Evolutionary conservation across 257 asterid species (phyloP).

Genomic region (Salvia hispanica): DNA sequence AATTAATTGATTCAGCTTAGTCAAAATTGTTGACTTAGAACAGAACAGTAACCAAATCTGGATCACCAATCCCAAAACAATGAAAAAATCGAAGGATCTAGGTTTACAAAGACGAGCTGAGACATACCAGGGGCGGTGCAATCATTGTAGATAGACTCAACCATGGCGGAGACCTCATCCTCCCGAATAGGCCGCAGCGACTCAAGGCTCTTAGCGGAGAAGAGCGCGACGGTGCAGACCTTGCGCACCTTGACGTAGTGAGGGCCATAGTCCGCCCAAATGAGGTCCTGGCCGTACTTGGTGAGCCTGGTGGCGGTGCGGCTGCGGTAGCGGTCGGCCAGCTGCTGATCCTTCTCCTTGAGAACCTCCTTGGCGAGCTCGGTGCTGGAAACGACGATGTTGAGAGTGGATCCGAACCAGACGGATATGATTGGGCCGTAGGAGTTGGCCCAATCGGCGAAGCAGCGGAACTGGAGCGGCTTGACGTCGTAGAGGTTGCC

Average conservation of each 20-base stretch:
- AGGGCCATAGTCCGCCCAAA: slow-evolving; percentile 54
- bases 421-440: slow-evolving; percentile 58
- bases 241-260: slow-evolving; percentile 74
- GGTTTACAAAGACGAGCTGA: not conserved
- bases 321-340: slow-evolving; percentile 73
- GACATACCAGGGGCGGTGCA: slow-evolving; percentile 26
- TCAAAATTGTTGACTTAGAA: not conserved
- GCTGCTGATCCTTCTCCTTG: slow-evolving; percentile 78
- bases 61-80: not conserved
- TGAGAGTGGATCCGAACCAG: slow-evolving; percentile 55
- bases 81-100: not conserved
- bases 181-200: slow-evolving; percentile 29
- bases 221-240: slow-evolving; percentile 36
- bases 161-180: slow-evolving; percentile 38
- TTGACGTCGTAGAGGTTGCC: slow-evolving; percentile 76
- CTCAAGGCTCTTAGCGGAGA: slow-evolving; percentile 26
- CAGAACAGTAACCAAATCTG: not conserved
- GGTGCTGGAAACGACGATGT: slow-evolving; percentile 58
- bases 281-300: slow-evolving; percentile 58
- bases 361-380: slow-evolving; percentile 69
- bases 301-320: slow-evolving; percentile 56
- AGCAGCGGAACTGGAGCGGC: slow-evolving; percentile 78
- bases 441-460: slow-evolving; percentile 62
- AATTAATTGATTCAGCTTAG: not conserved
- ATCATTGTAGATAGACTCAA: slow-evolving; percentile 23